Base-by-base conservation (phyloP, 208 protist species). In the Trypanosoma mega region DNA sequence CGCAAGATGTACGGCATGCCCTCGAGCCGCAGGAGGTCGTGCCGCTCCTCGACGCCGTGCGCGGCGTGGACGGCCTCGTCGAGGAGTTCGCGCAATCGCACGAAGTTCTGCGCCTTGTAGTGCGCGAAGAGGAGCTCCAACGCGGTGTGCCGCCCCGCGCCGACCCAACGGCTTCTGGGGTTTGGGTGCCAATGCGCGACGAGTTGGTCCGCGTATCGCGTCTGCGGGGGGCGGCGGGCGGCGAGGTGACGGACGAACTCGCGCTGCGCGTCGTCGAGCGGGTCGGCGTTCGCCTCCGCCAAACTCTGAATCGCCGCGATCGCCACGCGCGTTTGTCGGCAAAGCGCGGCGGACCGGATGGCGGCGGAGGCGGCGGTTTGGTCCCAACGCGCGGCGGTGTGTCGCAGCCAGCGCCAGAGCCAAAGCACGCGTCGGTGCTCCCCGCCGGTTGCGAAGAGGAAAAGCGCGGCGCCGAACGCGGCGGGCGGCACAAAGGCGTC, bases 351-450 rank as follows among this genome's bases (percentile, higher is more conserved):
- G 2, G 85, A 82, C 31, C 68, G 52, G 36, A 94, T 65, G 0
- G 76, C 78, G 0, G 79, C 72, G 0, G 85, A 92, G 18, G 56
- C 80, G 3, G 85, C 76, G 5, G 44, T 69, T 9, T 54, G 31
- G 54, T 94, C 80, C 83, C 85, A 92, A 31, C 75, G 74, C 14
- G 82, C 88, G 3, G 85, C 88, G 4, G 88, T 86, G 74, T 94
- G 80, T 53, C 67, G 76, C 80, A 92, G 79, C 85, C 88, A 94
- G n/a, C 26, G 55, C 85, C 88, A 94, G 46, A 87, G 64, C 20
- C 43, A 45, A 8, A 63, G 46, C 18, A 83, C 74, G 12, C 61
- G 65, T 14, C 55, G 55, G n/a, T 74, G 61, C 2, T 81, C 58
- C 5, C 58, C 54, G 29, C 64, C 44, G 7, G 45, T 59, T 50